Percentiles rank a stretch among this genome's conserved stretches.
These are phyloP conservation scores for Aspergillus tamarii DNA, from an alignment of 2,329 filamentous ascomycete genomes.

Conservation along the genomic window DNA sequence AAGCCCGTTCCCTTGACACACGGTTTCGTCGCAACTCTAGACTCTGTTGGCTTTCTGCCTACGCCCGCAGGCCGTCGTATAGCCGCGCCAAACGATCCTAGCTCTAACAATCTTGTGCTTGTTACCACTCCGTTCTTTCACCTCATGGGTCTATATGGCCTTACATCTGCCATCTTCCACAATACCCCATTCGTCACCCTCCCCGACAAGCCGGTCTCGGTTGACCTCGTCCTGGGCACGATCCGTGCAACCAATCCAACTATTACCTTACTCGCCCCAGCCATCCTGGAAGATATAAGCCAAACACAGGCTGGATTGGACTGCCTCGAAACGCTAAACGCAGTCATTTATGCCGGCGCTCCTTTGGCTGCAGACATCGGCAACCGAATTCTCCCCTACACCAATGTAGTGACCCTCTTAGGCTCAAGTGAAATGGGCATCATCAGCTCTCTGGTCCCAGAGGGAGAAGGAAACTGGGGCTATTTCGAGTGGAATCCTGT, in stretches of 20 bases:
- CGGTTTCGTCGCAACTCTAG: background rate
- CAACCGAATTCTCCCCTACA: background rate
- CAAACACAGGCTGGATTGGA: conserved; percentile 15
- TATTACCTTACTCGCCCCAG: conserved; percentile 22
- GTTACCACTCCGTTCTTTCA: background rate
- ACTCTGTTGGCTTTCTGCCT: background rate
- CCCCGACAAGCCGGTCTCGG: conserved; percentile 16
- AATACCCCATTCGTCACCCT: background rate
- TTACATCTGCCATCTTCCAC: conserved; percentile 2
- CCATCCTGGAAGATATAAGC: conserved; percentile 11
- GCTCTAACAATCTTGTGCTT: conserved; percentile 12
- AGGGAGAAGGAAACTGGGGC: conserved; percentile 21
- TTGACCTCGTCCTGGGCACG: conserved; percentile 18
- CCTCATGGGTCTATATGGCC: conserved; percentile 3
- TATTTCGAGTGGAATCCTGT: conserved; percentile 30
- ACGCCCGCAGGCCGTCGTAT: background rate
- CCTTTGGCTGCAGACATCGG: background rate
- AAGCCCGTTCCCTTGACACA: background rate
- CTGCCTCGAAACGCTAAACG: conserved; percentile 15
- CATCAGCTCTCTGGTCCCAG: conserved; percentile 14
- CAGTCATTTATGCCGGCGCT: conserved; percentile 4
- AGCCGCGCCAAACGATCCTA: background rate
- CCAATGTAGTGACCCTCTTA: background rate
- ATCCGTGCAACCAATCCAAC: conserved; percentile 17
- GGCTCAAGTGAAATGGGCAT: conserved; percentile 14